Evolutionary conservation across 768 basidiomycete genomes (phyloP).

Genomic region (Mycena filopes): DNA sequence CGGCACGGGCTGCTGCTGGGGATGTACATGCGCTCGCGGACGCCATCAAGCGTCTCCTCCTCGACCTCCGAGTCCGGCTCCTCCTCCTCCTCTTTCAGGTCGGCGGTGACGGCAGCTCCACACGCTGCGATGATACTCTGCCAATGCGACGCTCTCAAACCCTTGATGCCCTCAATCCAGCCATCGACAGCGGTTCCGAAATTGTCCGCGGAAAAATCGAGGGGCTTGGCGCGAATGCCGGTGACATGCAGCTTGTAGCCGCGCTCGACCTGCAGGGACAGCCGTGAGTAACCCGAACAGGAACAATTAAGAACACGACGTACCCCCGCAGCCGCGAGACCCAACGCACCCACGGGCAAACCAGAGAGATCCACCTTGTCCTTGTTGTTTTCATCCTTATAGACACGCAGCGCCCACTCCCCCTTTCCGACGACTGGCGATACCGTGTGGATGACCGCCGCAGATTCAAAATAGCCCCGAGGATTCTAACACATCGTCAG

Average conservation of each 20-base stretch:
- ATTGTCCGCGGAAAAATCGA: neutral
- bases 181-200: neutral
- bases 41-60: neutral
- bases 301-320: neutral
- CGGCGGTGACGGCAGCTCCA: neutral
- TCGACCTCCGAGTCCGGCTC: neutral
- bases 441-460: neutral
- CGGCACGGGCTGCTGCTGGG: slow-evolving; percentile 3
- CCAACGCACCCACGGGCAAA: neutral
- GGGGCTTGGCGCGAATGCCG: neutral
- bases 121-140: neutral
- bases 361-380: slow-evolving; percentile 1
- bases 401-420: neutral
- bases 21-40: slow-evolving; percentile 5
- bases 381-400: neutral
- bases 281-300: too few species aligned
- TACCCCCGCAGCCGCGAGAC: neutral
- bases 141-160: slow-evolving; percentile 6
- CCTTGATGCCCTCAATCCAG: neutral
- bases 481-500: neutral
- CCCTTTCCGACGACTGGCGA: neutral
- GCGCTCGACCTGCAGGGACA: slow-evolving; percentile 1
- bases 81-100: neutral
- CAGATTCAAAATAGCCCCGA: neutral
- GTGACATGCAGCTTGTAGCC: neutral